Evolutionary conservation across 805 yeast genomes (phyloP), one percentile per base, ranked within the genome.

Genomic region (Clavispora fructus): DNA sequence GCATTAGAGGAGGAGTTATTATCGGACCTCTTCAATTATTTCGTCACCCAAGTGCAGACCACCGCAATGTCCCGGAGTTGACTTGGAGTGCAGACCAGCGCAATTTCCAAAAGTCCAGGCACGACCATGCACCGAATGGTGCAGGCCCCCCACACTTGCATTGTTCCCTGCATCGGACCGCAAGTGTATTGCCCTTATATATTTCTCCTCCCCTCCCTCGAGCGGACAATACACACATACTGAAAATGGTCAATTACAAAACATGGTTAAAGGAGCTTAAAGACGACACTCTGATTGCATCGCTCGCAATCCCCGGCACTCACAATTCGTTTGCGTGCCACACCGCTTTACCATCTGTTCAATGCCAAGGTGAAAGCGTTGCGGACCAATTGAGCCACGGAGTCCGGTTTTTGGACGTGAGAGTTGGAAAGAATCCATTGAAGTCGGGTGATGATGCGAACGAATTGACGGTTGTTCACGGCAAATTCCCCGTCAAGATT

Each of bases 301-400:
- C 74, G 46, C 69, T 86, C 43, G 70, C 91, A 0, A 69, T 86
- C 43, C 90, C 92, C 9, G 94, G 94, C n/a, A 85, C 92, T n/a
- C 94, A 86, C 67, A 85, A 86, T 60, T 75, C 87, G 37, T 88
- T 85, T 12, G 92, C 92, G 6, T 80, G 77, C 54, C 82, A 83
- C 60, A 68, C 76, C 7, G 84, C 91, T 2, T 65, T 84, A 40
- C 92, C 92, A 27, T 79, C 88, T 0, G 91, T 86, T 28, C 84
- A 81, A 59, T 86, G 94, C 61, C 94, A 86, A 62, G 85, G 80
- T 14, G 77, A 71, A 7, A 63, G 79, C 1, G 71, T 86, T 42
- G 63, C 73, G 2, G 79, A 77, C 2, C 94, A 86, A 63, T 75
- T 86, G 67, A 64, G 75, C 43, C 71, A 85, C 54, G 94, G 94